Conservation (phyloP, 2,329 filamentous ascomycete species). For the Remersonia thermophila region DNA sequence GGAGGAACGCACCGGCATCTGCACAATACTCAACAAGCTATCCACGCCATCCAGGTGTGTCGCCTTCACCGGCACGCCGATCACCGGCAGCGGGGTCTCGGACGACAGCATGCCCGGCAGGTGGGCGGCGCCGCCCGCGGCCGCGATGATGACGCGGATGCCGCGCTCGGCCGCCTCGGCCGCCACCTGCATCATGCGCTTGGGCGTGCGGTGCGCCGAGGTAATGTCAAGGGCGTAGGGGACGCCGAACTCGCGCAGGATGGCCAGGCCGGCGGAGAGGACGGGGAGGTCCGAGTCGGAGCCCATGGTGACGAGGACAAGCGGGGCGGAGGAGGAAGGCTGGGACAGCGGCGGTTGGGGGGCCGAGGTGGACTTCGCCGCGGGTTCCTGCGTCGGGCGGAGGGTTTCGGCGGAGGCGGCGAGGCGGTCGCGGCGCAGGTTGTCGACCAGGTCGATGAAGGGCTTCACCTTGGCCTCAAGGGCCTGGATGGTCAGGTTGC, state of each 20-base stretch:
- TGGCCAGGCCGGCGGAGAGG: slow-evolving; percentile 51
- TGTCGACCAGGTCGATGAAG: slow-evolving; percentile 53
- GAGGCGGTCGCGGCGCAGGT: slow-evolving; percentile 44
- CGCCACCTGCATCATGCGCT: slow-evolving; percentile 56
- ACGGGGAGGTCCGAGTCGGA: slow-evolving; percentile 66
- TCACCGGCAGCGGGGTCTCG: slow-evolving; percentile 59
- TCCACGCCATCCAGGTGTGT: slow-evolving; percentile 61
- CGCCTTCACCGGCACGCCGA: slow-evolving; percentile 66
- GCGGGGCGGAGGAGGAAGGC: slow-evolving; percentile 27
- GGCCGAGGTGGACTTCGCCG: slow-evolving; percentile 12
- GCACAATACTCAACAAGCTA: slow-evolving; percentile 59
- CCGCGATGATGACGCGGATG: slow-evolving; percentile 63
- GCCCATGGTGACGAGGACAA: slow-evolving; percentile 73
- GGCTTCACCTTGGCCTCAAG: slow-evolving; percentile 47
- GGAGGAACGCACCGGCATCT: slow-evolving; percentile 51
- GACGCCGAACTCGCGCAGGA: slow-evolving; percentile 58
- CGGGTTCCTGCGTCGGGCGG: slow-evolving; percentile 22
- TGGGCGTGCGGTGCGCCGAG: slow-evolving; percentile 65
- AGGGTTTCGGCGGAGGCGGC: slow-evolving; percentile 27
- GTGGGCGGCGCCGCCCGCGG: slow-evolving; percentile 61
- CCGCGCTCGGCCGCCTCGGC: slow-evolving; percentile 50
- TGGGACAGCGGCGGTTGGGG: neutral
- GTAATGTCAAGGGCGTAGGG: slow-evolving; percentile 64
- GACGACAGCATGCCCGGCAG: slow-evolving; percentile 65
- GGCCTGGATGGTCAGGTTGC: slow-evolving; percentile 53